phyloP scores from a whole-genome alignment of 2,329 filamentous ascomycete genomes.

The Ilyonectria robusta region DNA sequence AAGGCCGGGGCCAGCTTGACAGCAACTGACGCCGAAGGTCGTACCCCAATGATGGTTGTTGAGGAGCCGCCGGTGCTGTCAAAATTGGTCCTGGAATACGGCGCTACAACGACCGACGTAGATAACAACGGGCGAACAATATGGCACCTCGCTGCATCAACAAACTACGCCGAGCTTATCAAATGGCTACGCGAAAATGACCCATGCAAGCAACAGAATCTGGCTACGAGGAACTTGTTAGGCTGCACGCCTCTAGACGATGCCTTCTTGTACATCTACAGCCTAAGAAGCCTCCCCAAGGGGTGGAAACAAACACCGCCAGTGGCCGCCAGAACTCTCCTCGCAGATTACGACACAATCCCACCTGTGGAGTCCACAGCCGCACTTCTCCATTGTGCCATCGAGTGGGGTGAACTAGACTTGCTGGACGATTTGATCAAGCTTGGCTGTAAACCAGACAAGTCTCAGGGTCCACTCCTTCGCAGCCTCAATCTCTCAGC shows the following conservation, averaged over 20 bases:
- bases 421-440: slow-evolving; percentile 42
- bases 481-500: slow-evolving; percentile 46
- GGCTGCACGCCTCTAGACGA: slow-evolving; percentile 52
- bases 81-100: slow-evolving; percentile 45
- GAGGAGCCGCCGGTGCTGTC: slow-evolving; percentile 47
- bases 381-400: slow-evolving; percentile 33
- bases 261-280: slow-evolving; percentile 45
- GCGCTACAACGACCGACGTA: slow-evolving; percentile 46
- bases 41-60: slow-evolving; percentile 55
- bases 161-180: slow-evolving; percentile 49
- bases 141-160: slow-evolving; percentile 56
- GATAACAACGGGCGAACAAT: slow-evolving; percentile 53
- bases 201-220: slow-evolving; percentile 45
- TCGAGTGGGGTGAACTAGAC: slow-evolving; percentile 47
- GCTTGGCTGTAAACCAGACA: slow-evolving; percentile 24
- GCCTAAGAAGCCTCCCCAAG: slow-evolving; percentile 18
- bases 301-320: neutral
- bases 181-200: slow-evolving; percentile 51
- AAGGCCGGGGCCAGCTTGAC: slow-evolving; percentile 47
- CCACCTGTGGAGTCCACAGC: slow-evolving; percentile 9
- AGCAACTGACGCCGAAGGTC: slow-evolving; percentile 45
- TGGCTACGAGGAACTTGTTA: slow-evolving; percentile 36
- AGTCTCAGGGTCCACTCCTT: slow-evolving; percentile 14
- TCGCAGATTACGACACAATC: slow-evolving; percentile 31
- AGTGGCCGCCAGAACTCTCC: slow-evolving; percentile 34